These are phyloP conservation scores for Udeniomyces megalosporus DNA, from an alignment of 768 basidiomycete genomes.

Conservation along the genomic window DNA sequence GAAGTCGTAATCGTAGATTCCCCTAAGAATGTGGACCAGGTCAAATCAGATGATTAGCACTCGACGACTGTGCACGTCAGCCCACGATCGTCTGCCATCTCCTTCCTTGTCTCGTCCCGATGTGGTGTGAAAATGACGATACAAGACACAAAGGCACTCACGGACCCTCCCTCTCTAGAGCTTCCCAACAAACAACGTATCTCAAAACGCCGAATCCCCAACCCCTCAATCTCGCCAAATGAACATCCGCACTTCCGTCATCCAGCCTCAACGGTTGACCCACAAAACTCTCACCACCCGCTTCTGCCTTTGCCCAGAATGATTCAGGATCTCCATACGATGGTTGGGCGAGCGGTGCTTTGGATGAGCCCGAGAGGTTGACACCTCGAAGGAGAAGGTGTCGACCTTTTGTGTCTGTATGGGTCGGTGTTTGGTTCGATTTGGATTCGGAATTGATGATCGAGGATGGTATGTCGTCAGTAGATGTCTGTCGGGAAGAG, in stretches of 20 bases:
- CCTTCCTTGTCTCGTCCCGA: not conserved
- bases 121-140: not conserved
- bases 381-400: slow-evolving; percentile 71
- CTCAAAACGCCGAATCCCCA: slow-evolving; percentile 89
- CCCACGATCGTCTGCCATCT: not conserved
- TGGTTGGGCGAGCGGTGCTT: slow-evolving; percentile 58
- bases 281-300: slow-evolving; percentile 46
- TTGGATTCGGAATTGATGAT: no score
- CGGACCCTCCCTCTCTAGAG: slow-evolving; percentile 87
- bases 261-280: slow-evolving; percentile 68
- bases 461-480: no score
- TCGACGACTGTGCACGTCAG: not conserved
- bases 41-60: not conserved
- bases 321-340: slow-evolving; percentile 46
- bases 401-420: slow-evolving; percentile 7
- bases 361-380: slow-evolving; percentile 77
- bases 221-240: slow-evolving; percentile 62
- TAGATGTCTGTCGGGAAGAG: not conserved
- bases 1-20: slow-evolving; percentile 74
- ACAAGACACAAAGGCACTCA: slow-evolving; percentile 43
- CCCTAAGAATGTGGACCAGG: slow-evolving; percentile 36
- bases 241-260: slow-evolving; percentile 42
- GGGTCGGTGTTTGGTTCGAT: no score
- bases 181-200: slow-evolving; percentile 83
- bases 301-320: slow-evolving; percentile 69